phyloP scores from a whole-genome alignment of 2,329 filamentous ascomycete species.

The Phyllosticta citribraziliensis region DNA sequence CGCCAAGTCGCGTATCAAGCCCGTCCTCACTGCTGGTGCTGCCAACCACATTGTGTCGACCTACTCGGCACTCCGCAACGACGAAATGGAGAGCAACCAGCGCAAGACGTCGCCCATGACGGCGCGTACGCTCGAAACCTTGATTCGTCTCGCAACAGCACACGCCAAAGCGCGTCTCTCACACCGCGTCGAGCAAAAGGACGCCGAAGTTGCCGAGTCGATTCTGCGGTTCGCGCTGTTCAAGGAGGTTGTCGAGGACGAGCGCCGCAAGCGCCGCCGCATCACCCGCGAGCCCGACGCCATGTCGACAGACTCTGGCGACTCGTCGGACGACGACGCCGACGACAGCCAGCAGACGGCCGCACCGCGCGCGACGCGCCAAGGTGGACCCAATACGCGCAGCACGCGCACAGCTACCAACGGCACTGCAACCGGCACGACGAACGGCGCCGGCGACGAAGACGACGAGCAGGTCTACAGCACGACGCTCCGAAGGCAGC shows the following conservation, averaged over 20 bases:
- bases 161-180: slow-evolving; percentile 90
- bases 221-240: slow-evolving; percentile 93
- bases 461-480: slow-evolving; percentile 46
- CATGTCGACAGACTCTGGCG: slow-evolving; percentile 47
- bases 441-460: slow-evolving; percentile 39
- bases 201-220: slow-evolving; percentile 76
- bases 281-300: slow-evolving; percentile 52
- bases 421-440: slow-evolving; percentile 28
- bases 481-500: slow-evolving; percentile 40
- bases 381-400: slow-evolving; percentile 29
- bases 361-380: slow-evolving; percentile 22
- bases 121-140: slow-evolving; percentile 89
- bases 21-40: slow-evolving; percentile 79
- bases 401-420: slow-evolving; percentile 20
- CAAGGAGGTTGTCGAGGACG: slow-evolving; percentile 77
- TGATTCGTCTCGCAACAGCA: slow-evolving; percentile 95
- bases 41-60: slow-evolving; percentile 84
- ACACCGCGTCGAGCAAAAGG: slow-evolving; percentile 77
- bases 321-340: slow-evolving; percentile 51
- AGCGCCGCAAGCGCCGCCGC: slow-evolving; percentile 75
- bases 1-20: slow-evolving; percentile 84
- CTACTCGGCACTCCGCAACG: slow-evolving; percentile 88
- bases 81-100: slow-evolving; percentile 90
- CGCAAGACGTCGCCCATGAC: slow-evolving; percentile 91
- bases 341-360: slow-evolving; percentile 39